A percentile compares a stretch with the other conserved stretches of the same genome.
phyloP scores from a whole-genome alignment of 257 asterid species.

The Salvia splendens region DNA sequence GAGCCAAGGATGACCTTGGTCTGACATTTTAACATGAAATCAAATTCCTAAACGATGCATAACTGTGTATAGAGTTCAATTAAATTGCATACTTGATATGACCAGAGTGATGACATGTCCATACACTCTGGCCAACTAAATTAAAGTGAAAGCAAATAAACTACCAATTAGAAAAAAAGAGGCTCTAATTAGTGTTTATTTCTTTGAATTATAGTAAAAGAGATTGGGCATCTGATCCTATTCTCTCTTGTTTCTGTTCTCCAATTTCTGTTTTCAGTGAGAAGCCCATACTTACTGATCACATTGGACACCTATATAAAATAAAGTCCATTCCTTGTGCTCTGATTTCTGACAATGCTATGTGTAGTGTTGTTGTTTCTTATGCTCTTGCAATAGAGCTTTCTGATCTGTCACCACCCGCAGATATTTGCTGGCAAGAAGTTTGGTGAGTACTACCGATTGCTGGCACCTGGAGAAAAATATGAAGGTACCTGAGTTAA shows the following conservation, averaged over 20 bases:
- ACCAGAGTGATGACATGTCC: neutral
- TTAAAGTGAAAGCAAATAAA: neutral
- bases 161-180: constrained; percentile 4
- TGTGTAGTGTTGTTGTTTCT: neutral
- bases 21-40: neutral
- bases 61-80: neutral
- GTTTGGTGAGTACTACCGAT: constrained; percentile 71
- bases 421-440: constrained; percentile 59
- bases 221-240: neutral
- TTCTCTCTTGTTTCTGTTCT: neutral
- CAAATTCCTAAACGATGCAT: neutral
- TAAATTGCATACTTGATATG: neutral
- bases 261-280: neutral
- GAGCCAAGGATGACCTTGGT: too few species aligned
- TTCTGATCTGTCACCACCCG: constrained; percentile 27
- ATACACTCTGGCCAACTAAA: neutral
- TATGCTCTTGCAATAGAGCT: constrained; percentile 9
- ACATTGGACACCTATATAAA: neutral
- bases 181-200: neutral
- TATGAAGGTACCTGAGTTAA: constrained; percentile 59
- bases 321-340: neutral
- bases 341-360: neutral
- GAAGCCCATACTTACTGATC: neutral
- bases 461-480: constrained; percentile 67
- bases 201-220: neutral